Evolutionary conservation across 2,329 filamentous ascomycete genomes (phyloP), one percentile per base, ranked within the genome.

Genomic region (Periconia digitata): DNA sequence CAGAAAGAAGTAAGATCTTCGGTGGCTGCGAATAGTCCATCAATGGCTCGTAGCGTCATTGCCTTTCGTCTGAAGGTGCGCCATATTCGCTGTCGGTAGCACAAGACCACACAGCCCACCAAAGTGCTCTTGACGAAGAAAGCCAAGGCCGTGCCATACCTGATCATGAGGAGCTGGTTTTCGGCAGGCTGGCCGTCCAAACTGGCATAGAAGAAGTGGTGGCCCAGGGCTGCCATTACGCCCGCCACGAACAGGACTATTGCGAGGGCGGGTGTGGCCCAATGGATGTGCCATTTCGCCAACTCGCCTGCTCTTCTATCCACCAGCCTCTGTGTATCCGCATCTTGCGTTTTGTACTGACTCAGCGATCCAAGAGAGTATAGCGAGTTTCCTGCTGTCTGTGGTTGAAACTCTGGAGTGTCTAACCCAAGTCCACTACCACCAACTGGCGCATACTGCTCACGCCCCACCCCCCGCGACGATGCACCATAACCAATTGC

Each of bases 61-160:
- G 69, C 67, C 40, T 66, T 69, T 7, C 47, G 55, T 35, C 69
- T 55, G 46, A 72, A 65, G 0, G 70, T 71, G 35, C 66, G 60
- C 70, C 70, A 72, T 53, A 72, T 71, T 23, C 69, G 50, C 43
- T 72, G 70, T 27, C 67, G 56, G 42, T 72, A 72, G 46, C 66
- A 66, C 34, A 72, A 52, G 17, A 72, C 55, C 8, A 66, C 61
- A 3, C 56, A 55, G 6, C 65, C 67, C 8, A 71, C 69, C 36
- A 72, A 55, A 21, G 62, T 69, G 27, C 64, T 64, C 49, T 71
- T 72, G 1, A 66, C 63, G 27, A 71, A 72, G 46, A 70, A 72
- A 3, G 68, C 69, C 47, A 72, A 42, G 1, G 68, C 69, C 8
- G 67, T 72, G 7, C 70, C 70, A 18, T 68, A 68, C 18, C 70